Conservation (phyloP, 139 green algal species). For the Zygnema cylindricum region DNA sequence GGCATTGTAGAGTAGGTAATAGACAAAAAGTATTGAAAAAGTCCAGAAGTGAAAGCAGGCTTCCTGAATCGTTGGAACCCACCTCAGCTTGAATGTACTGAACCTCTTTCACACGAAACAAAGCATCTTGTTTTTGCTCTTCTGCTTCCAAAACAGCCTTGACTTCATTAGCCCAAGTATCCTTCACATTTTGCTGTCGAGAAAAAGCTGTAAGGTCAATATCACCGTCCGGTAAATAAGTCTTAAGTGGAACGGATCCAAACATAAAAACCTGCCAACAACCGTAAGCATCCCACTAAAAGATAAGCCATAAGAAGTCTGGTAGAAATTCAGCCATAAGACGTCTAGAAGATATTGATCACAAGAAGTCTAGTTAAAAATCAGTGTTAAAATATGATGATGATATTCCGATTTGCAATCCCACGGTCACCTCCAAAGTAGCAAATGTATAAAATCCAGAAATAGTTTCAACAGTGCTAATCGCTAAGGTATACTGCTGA, state of each 20-base stretch:
- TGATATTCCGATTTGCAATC: not conserved
- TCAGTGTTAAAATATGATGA: not conserved
- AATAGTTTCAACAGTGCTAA: not conserved
- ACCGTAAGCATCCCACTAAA: too few relatives aligned
- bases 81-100: constrained; percentile 91
- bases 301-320: not conserved
- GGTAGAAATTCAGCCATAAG: not conserved
- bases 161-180: constrained; percentile 61
- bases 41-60: too few relatives aligned
- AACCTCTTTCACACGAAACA: constrained; percentile 79
- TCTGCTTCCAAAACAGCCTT: constrained; percentile 75
- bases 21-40: too few relatives aligned
- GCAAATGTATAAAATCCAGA: not conserved
- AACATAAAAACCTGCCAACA: constrained; percentile 87
- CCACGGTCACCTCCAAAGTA: not conserved
- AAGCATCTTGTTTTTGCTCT: constrained; percentile 64
- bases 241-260: constrained; percentile 91
- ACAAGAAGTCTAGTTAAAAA: not conserved
- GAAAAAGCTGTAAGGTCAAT: constrained; percentile 93
- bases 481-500: too few relatives aligned
- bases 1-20: too few relatives aligned
- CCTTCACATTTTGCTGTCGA: constrained; percentile 27
- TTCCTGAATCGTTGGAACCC: too few relatives aligned
- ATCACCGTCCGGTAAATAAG: constrained; percentile 95
- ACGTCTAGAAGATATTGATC: not conserved